A percentile compares a stretch with the other conserved stretches of the same genome.
Evolutionary conservation across 2,329 filamentous ascomycete species (phyloP).

Genomic region (Septoria linicola): DNA sequence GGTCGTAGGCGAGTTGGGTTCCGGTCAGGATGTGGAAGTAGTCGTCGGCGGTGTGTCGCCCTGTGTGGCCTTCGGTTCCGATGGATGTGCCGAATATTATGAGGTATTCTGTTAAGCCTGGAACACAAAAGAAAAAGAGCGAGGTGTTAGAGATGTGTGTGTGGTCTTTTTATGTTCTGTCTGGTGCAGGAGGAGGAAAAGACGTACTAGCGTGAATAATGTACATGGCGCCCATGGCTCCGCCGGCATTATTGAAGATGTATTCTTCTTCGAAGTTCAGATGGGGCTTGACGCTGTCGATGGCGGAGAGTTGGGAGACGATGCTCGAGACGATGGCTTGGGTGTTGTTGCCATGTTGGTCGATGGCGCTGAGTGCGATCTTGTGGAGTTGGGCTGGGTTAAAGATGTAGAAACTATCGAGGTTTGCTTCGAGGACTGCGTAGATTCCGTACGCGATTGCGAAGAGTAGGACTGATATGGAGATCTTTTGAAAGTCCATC

Average conservation of each 20-base stretch:
- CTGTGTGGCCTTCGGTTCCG: conserved; percentile 84
- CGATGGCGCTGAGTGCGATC: conserved; percentile 65
- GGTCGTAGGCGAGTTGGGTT: conserved; percentile 71
- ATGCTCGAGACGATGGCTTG: conserved; percentile 67
- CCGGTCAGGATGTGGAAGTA: conserved; percentile 90
- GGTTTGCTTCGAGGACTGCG: conserved; percentile 58
- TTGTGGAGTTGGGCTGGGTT: conserved; percentile 65
- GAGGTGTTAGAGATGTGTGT: background rate
- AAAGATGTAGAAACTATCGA: conserved; percentile 69
- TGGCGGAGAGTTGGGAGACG: conserved; percentile 62
- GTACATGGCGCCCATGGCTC: conserved; percentile 90
- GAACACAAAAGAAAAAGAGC: background rate
- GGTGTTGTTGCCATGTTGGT: conserved; percentile 72
- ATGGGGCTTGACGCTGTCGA: conserved; percentile 43
- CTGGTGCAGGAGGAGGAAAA: background rate
- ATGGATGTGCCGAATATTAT: conserved; percentile 83
- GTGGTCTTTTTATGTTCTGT: background rate
- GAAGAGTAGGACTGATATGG: conserved; percentile 55
- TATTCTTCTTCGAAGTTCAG: conserved; percentile 72
- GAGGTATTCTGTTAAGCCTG: conserved; percentile 78
- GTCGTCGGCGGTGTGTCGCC: conserved; percentile 87
- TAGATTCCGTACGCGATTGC: conserved; percentile 56
- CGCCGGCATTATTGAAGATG: conserved; percentile 90
- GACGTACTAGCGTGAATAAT: conserved; percentile 77
- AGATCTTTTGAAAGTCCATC: conserved; percentile 37